Conservation (phyloP, 257 asterid genomes). For the Prunella vulgaris region DNA sequence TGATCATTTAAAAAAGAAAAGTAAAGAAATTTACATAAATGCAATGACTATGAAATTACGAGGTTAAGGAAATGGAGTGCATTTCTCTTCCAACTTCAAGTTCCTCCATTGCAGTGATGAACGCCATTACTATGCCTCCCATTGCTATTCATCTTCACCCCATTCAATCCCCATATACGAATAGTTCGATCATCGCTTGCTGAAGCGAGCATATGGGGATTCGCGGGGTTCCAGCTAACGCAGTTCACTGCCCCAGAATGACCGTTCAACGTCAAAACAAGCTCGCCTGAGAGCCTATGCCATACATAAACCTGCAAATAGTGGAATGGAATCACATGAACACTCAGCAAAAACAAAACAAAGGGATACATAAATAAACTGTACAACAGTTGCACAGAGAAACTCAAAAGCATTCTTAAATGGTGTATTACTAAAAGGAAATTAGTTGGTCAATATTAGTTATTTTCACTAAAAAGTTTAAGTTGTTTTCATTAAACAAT, state of each 20-base stretch:
- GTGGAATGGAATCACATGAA: not conserved
- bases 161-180: constrained; percentile 78
- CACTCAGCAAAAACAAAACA: too few relatives aligned
- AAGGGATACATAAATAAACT: too few relatives aligned
- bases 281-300: constrained; percentile 74
- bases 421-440: not conserved
- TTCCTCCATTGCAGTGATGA: constrained; percentile 62
- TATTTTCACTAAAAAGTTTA: too few relatives aligned
- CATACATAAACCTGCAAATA: constrained; percentile 65
- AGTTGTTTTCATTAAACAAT: not conserved
- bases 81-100: constrained; percentile 34
- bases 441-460: too few relatives aligned
- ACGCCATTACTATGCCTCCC: constrained; percentile 56
- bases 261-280: constrained; percentile 51
- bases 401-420: too few relatives aligned
- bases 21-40: constrained; percentile 45
- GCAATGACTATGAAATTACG: constrained; percentile 32
- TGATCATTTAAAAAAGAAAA: constrained; percentile 16
- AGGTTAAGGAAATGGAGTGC: not conserved
- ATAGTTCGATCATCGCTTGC: constrained; percentile 91
- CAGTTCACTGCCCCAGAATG: constrained; percentile 82
- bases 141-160: constrained; percentile 40
- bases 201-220: constrained; percentile 85
- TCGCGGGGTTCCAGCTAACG: constrained; percentile 83
- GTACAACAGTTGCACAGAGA: not conserved